A percentile compares a stretch with the other conserved stretches of the same genome.
Evolutionary conservation across 2,329 filamentous ascomycete genomes (phyloP).

Genomic region (Trichoderma sp.): DNA sequence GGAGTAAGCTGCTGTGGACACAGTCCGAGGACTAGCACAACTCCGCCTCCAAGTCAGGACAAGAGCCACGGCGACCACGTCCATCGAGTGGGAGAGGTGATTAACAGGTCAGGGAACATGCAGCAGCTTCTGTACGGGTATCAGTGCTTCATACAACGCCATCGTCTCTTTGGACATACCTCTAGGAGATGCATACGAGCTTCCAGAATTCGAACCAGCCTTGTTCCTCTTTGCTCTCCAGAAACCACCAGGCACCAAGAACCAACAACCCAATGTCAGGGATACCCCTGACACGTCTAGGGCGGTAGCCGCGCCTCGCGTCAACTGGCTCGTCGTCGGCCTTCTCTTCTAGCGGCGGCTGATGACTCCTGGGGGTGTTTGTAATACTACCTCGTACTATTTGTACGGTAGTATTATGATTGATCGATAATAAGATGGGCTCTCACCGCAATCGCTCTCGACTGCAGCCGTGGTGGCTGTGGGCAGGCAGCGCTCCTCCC

Average conservation of each 20-base stretch:
- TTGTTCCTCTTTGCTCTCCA: too few relatives aligned
- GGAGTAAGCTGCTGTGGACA: slow-evolving; percentile 9
- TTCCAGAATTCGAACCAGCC: not conserved
- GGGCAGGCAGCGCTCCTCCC: not conserved
- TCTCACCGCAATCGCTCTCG: slow-evolving; percentile 2
- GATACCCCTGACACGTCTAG: not conserved
- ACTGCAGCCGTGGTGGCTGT: not conserved
- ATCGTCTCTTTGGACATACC: not conserved
- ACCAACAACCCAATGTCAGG: not conserved
- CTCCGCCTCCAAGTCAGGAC: not conserved
- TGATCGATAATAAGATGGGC: not conserved
- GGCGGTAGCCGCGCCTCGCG: slow-evolving; percentile 3
- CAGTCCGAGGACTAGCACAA: not conserved
- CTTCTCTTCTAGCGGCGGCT: not conserved
- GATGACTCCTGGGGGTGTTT: not conserved
- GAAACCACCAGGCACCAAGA: not conserved
- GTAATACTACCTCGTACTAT: not conserved
- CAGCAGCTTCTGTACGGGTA: not conserved
- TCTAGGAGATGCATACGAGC: not conserved
- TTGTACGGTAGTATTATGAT: not conserved
- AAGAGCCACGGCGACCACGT: slow-evolving; percentile 1
- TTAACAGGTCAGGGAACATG: not conserved
- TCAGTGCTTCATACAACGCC: not conserved
- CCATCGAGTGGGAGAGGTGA: not conserved
- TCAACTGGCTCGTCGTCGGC: slow-evolving; percentile 3